phyloP scores from a whole-genome alignment of 306 rosid species.

The Purshia tridentata region DNA sequence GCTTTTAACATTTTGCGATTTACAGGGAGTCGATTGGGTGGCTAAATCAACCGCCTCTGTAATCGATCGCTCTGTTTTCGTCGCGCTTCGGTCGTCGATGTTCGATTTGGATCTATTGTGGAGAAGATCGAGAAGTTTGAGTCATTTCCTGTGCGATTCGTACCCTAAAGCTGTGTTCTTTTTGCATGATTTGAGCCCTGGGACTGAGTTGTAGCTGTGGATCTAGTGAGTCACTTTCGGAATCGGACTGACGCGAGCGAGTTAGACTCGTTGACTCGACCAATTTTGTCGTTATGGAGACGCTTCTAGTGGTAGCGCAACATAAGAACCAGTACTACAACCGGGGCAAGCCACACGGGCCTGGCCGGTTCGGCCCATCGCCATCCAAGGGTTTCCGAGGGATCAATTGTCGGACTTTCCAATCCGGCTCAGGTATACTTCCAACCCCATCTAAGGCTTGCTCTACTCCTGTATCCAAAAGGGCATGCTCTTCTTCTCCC shows the following conservation, averaged over 20 bases:
- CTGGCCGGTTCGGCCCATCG: slow-evolving; percentile 46
- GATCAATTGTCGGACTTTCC: slow-evolving; percentile 72
- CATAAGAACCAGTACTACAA: slow-evolving; percentile 61
- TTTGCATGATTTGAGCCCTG: slow-evolving; percentile 28
- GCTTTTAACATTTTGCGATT: not conserved
- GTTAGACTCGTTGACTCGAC: slow-evolving; percentile 15
- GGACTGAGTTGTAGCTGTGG: slow-evolving; percentile 30
- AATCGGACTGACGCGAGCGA: not conserved
- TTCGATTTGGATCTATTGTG: slow-evolving; percentile 37
- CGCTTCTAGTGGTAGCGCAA: slow-evolving; percentile 70
- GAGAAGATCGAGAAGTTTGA: slow-evolving; percentile 25
- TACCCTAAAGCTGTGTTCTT: slow-evolving; percentile 7
- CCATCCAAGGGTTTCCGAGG: slow-evolving; percentile 47
- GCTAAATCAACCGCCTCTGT: slow-evolving; percentile 9
- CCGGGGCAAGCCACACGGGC: slow-evolving; percentile 44
- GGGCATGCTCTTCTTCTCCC: slow-evolving; percentile 12
- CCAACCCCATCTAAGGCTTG: slow-evolving; percentile 56
- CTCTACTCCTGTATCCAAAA: slow-evolving; percentile 38
- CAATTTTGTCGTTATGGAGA: slow-evolving; percentile 54
- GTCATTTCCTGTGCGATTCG: not conserved
- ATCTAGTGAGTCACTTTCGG: slow-evolving; percentile 30
- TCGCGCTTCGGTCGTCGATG: slow-evolving; percentile 21
- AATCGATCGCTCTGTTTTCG: not conserved
- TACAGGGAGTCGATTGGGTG: slow-evolving; percentile 22
- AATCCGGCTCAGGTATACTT: slow-evolving; percentile 61